Evolutionary conservation across 164 flowering plant species (phyloP), one percentile per base, ranked within the genome.

Genomic region (Dillenia turbinata): DNA sequence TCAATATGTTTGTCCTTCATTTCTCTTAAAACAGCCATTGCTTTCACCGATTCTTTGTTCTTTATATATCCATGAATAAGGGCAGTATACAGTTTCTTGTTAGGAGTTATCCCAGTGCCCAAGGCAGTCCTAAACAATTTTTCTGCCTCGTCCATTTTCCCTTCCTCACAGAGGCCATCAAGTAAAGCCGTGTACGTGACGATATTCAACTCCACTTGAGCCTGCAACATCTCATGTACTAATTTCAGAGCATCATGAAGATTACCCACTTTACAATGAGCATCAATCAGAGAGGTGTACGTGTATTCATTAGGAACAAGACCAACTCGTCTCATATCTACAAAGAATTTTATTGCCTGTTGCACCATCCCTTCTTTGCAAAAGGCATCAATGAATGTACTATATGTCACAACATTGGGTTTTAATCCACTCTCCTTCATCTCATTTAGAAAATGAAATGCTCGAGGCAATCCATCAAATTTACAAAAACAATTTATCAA

Each of bases 361-460:
- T 60, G 77, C 79, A 85, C 69, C 94, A 89, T 83, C 54, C 86
- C 90, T 69, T 85, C 84, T 74, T 92, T 89, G 68, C 96, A 89
- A 64, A 89, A 86, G 12, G 87, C 85, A 82, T 92, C 96, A 60
- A 92, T 79, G 50, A 89, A 76, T 19, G 92, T 84, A 78, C 90
- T 92, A 66, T 78, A 92, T 53, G 96, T 92, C 49, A 87, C 86
- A 63, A 82, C 92, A 82, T 87, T 87, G n/a, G 96, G 92, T 61
- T 81, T 82, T 74, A 92, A 47, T 47, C 85, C 83, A 45, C 70
- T 73, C 61, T 62, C 64, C 78, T 75, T 89, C 94, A 92, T 81
- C 69, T 82, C 82, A 52, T 52, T 73, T 33, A 87, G 73, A 77
- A 77, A 89, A 47, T 64, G 57, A 65, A 89, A 80, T 12, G 94